Percentiles rank a stretch among this genome's conserved stretches.
Evolutionary conservation across 495 filamentous ascomycete species (phyloP).

Genomic region (Xylona heveae): DNA sequence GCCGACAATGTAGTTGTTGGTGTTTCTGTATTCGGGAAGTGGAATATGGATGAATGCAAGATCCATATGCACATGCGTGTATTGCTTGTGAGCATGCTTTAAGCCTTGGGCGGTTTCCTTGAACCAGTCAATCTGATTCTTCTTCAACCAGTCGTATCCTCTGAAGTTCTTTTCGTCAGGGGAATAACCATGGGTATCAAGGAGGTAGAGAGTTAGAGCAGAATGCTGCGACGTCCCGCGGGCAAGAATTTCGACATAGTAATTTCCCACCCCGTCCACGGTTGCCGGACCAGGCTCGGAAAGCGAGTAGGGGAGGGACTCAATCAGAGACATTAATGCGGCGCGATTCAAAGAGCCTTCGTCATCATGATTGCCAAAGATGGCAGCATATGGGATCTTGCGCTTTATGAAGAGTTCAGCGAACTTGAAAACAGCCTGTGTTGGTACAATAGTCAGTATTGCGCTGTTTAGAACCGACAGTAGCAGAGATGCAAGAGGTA

Average conservation of each 20-base stretch:
- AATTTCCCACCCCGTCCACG: constrained; percentile 84
- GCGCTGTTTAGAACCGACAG: not conserved
- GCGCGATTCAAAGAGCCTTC: constrained; percentile 61
- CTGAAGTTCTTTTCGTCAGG: constrained; percentile 68
- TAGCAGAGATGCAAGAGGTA: not conserved
- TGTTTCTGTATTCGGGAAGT: constrained; percentile 58
- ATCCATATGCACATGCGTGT: constrained; percentile 83
- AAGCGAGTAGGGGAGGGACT: constrained; percentile 74
- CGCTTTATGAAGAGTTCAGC: constrained; percentile 68
- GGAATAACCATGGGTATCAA: constrained; percentile 84
- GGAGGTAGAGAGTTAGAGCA: constrained; percentile 77
- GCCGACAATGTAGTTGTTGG: constrained; percentile 32
- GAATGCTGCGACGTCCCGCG: constrained; percentile 60
- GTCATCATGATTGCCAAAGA: constrained; percentile 96
- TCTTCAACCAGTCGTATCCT: constrained; percentile 94
- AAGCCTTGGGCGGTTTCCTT: constrained; percentile 46
- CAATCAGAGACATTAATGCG: constrained; percentile 63
- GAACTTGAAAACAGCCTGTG: constrained; percentile 74
- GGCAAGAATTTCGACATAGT: constrained; percentile 76
- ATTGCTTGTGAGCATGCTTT: constrained; percentile 50
- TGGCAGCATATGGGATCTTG: constrained; percentile 78
- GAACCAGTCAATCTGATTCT: constrained; percentile 89
- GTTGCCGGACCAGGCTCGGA: constrained; percentile 59
- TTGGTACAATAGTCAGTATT: constrained; percentile 4
- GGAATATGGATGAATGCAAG: constrained; percentile 97